phyloP scores from a whole-genome alignment of 805 yeast genomes.

The Diddensiella transvaalensis region DNA sequence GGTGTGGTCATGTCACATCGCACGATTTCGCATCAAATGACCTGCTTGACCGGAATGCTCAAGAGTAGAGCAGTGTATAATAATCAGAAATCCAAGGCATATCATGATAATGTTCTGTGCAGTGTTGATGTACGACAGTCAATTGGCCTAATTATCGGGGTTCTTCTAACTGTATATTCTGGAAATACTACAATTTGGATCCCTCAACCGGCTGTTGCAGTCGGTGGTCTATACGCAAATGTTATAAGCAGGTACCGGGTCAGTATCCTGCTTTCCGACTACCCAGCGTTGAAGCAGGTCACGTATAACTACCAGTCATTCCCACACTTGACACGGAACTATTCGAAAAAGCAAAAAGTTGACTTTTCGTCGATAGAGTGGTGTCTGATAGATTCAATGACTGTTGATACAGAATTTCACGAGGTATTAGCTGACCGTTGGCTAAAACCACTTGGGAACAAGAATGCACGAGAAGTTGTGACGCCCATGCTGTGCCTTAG shows the following conservation, averaged over 20 bases:
- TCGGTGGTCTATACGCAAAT: slow-evolving; percentile 84
- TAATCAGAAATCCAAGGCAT: slow-evolving; percentile 35
- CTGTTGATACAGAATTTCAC: slow-evolving; percentile 90
- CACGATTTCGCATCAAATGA: slow-evolving; percentile 86
- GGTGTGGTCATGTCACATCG: slow-evolving; percentile 93
- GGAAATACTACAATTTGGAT: slow-evolving; percentile 83
- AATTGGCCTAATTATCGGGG: slow-evolving; percentile 80
- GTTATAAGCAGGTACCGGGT: slow-evolving; percentile 68
- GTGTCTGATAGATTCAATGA: slow-evolving; percentile 84
- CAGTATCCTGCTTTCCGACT: slow-evolving; percentile 76
- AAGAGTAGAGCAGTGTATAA: slow-evolving; percentile 39
- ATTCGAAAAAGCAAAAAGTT: slow-evolving; percentile 66
- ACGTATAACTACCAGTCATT: slow-evolving; percentile 88
- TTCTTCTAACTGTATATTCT: slow-evolving; percentile 73
- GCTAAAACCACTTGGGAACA: slow-evolving; percentile 86
- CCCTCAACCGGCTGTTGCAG: slow-evolving; percentile 66
- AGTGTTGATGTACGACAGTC: slow-evolving; percentile 72
- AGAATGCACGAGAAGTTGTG: slow-evolving; percentile 66
- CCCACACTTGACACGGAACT: slow-evolving; percentile 81
- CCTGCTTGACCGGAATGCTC: slow-evolving; percentile 63
- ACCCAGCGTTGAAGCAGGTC: slow-evolving; percentile 82
- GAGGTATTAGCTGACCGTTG: slow-evolving; percentile 86
- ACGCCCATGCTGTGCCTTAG: slow-evolving; percentile 85
- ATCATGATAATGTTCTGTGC: slow-evolving; percentile 50
- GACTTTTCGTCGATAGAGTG: slow-evolving; percentile 79